phyloP scores from a whole-genome alignment of 805 yeast species.

The Lachancea thermotolerans region DNA sequence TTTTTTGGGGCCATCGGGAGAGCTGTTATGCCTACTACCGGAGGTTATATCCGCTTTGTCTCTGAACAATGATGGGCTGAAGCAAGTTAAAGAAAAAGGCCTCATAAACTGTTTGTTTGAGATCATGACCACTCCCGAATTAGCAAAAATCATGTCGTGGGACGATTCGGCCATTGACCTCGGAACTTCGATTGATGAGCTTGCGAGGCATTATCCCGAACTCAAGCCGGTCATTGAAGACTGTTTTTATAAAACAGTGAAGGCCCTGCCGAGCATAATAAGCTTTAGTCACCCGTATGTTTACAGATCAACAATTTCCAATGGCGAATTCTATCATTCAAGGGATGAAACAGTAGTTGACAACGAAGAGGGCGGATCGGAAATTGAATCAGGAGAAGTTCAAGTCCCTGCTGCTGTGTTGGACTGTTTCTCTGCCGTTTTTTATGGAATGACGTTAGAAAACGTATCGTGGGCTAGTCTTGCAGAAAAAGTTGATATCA shows the following conservation, averaged over 20 bases:
- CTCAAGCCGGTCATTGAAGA: constrained; percentile 52
- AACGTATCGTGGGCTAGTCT: constrained; percentile 40
- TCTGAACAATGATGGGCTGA: constrained; percentile 65
- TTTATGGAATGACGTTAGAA: constrained; percentile 45
- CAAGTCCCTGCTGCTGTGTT: constrained; percentile 40
- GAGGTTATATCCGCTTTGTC: constrained; percentile 80
- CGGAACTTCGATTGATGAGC: constrained; percentile 69
- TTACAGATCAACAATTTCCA: constrained; percentile 33
- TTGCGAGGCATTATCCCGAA: constrained; percentile 76
- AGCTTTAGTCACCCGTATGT: constrained; percentile 38
- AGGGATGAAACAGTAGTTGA: constrained; percentile 37
- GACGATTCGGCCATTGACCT: constrained; percentile 48
- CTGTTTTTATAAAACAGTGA: constrained; percentile 41
- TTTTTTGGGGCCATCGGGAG: constrained; percentile 52
- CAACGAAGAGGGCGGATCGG: constrained; percentile 36
- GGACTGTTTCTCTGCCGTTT: constrained; percentile 44
- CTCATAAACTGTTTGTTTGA: constrained; percentile 41
- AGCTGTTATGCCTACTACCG: constrained; percentile 54
- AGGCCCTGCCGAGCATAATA: constrained; percentile 38
- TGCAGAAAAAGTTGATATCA: constrained; percentile 34
- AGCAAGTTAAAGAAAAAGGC: constrained; percentile 40
- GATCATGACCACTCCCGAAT: constrained; percentile 42
- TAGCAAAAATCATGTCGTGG: constrained; percentile 48
- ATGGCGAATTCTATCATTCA: constrained; percentile 37
- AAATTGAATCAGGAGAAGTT: constrained; percentile 48